Conservation (phyloP, 768 basidiomycete genomes). For the Suillus clintonianus region DNA sequence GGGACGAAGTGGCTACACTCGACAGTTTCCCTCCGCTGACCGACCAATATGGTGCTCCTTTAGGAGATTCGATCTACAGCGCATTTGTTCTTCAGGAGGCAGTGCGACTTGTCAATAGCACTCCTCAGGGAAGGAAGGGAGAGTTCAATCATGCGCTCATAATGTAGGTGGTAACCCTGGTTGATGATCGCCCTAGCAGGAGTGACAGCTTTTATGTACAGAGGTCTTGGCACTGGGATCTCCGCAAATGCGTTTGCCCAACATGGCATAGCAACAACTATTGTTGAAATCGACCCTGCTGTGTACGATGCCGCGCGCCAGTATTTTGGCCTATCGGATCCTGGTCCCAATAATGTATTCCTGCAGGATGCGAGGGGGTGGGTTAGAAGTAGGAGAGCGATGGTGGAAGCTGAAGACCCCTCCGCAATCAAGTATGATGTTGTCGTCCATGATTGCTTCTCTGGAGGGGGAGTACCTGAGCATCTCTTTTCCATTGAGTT, state of each 20-base stretch:
- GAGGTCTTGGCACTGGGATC: constrained; percentile 88
- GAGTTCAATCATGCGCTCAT: constrained; percentile 58
- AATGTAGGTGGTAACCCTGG: constrained; percentile 52
- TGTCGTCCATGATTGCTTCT: constrained; percentile 91
- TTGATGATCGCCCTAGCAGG: constrained; percentile 2
- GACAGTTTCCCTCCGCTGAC: constrained; percentile 42
- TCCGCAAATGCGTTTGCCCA: constrained; percentile 73
- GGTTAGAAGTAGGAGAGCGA: constrained; percentile 46
- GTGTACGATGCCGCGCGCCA: constrained; percentile 81
- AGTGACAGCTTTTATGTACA: constrained; percentile 31
- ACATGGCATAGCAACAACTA: constrained; percentile 71
- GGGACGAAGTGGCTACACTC: constrained; percentile 44
- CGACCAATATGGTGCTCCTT: constrained; percentile 53
- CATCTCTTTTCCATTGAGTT: constrained; percentile 86
- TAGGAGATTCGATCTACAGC: constrained; percentile 81
- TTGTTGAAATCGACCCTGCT: constrained; percentile 92
- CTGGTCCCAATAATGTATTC: constrained; percentile 59
- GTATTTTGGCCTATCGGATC: constrained; percentile 80
- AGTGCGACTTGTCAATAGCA: constrained; percentile 64
- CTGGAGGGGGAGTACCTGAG: constrained; percentile 87
- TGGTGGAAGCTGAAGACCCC: constrained; percentile 22
- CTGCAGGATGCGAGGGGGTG: constrained; percentile 78
- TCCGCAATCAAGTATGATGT: constrained; percentile 52
- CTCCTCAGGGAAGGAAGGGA: constrained; percentile 37
- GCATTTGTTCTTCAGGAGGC: constrained; percentile 90